Evolutionary conservation across 495 filamentous ascomycete genomes (phyloP), one percentile per base, ranked within the genome.

Genomic region (Penicillium maclennaniae): DNA sequence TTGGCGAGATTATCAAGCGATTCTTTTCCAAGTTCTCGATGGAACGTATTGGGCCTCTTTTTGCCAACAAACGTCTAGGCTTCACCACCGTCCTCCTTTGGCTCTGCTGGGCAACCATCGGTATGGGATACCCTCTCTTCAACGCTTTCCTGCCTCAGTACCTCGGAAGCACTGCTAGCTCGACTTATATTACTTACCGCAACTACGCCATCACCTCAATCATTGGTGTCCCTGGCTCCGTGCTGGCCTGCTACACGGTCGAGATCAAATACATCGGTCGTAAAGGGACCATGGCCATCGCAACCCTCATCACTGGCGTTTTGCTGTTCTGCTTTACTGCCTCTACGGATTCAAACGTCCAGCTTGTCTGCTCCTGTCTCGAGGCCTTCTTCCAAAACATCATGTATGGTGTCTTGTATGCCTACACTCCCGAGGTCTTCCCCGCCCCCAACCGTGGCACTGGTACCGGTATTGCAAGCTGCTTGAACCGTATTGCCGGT

Each of bases 341-440:
- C 6, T 73, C 75, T n/a, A 65, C 65, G 2, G 65, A 76, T 54
- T 56, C 79, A 25, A 66, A 73, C 37, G 68, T 71, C 55, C 76
- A 82, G 51, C 77, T 83, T 19, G 63, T 69, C 39, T 83, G 80
- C 66, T 72, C 63, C 26, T 79, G 74, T 43, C 67, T 81, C 17
- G 78, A 81, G 51, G 75, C 78, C 26, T 80, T 84, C 65, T 82
- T 81, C 74, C 80, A 83, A 66, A 83, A 83, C 59, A 79, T 83
- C 64, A 82, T 82, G 80, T 84, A 83, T 55, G 81, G 80, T 19
- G 81, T 83, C 4, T 66, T 85, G 7, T 84, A 83, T 59, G 78
- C 78, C 36, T 82, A 82, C 60, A 84, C 82, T 0, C 82, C 82
- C 1, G 82, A 84, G 54, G 79, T 83, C 14, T 83, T 84, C 68